A percentile compares a stretch with the other conserved stretches of the same genome.
Conservation (phyloP, 768 basidiomycete species). For the Leccinum subtestaceum region DNA sequence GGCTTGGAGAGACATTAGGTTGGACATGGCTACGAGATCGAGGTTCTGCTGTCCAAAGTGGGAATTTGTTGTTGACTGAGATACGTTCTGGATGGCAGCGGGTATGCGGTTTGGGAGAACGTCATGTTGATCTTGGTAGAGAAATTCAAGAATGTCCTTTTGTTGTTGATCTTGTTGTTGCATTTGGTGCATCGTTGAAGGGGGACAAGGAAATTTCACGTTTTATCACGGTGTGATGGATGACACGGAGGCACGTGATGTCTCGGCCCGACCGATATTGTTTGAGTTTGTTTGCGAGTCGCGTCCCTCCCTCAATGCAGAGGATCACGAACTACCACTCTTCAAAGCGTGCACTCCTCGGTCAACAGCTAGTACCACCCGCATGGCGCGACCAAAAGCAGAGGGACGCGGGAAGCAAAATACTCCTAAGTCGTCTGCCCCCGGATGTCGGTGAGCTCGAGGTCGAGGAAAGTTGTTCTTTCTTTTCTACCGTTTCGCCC, state of each 20-base stretch:
- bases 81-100: background rate
- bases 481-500: background rate
- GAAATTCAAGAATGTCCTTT: slow-evolving; percentile 35
- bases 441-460: slow-evolving; percentile 67
- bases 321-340: slow-evolving; percentile 47
- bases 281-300: slow-evolving; percentile 8
- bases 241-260: background rate
- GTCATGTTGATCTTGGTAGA: slow-evolving; percentile 30
- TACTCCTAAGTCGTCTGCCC: slow-evolving; percentile 63
- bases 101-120: slow-evolving; percentile 9
- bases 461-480: slow-evolving; percentile 50
- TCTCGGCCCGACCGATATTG: background rate
- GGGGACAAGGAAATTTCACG: no score
- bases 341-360: slow-evolving; percentile 55
- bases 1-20: slow-evolving; percentile 50
- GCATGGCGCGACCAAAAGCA: slow-evolving; percentile 54
- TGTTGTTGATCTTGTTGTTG: slow-evolving; percentile 30
- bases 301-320: slow-evolving; percentile 6
- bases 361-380: slow-evolving; percentile 52
- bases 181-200: slow-evolving; percentile 20
- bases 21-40: slow-evolving; percentile 44
- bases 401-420: slow-evolving; percentile 54
- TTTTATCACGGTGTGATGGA: background rate
- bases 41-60: slow-evolving; percentile 36
- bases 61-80: slow-evolving; percentile 11